These are phyloP conservation scores for Calamus simplicifolius DNA, from an alignment of 176 grass and related monocot genomes.

Conservation along the genomic window DNA sequence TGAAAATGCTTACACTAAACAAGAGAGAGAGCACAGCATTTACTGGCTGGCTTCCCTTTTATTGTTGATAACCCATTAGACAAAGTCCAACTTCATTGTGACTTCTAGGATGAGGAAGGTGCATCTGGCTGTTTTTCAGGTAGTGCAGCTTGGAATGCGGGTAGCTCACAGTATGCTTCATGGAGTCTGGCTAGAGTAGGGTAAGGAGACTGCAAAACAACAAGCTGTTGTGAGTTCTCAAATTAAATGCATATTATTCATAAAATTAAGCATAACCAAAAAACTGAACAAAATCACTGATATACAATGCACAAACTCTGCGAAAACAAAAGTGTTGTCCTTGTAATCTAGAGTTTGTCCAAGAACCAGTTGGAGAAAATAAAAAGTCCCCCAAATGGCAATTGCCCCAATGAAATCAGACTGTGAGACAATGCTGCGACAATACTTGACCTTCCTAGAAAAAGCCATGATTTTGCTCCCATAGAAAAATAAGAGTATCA, in stretches of 20 bases:
- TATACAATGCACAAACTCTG: too few species aligned
- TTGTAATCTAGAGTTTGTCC: too few species aligned
- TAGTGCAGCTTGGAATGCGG: slow-evolving; percentile 55
- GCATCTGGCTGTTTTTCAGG: slow-evolving; percentile 70
- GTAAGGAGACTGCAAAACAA: slow-evolving; percentile 51
- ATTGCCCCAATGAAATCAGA: too few species aligned
- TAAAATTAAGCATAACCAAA: not conserved
- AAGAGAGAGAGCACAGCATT: too few species aligned
- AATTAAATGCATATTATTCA: not conserved
- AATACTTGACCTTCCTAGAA: too few species aligned
- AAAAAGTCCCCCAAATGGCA: too few species aligned
- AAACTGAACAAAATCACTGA: not conserved
- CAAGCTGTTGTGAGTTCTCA: not conserved
- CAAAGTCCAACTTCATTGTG: not conserved
- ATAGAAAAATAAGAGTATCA: too few species aligned
- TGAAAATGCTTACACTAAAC: too few species aligned
- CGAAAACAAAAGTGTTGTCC: too few species aligned
- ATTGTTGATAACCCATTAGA: not conserved
- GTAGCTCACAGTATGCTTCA: slow-evolving; percentile 51
- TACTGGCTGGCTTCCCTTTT: not conserved
- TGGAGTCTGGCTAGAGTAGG: slow-evolving; percentile 48
- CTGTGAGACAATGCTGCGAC: too few species aligned
- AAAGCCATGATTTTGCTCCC: too few species aligned
- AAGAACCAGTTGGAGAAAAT: too few species aligned
- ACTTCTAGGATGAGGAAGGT: slow-evolving; percentile 22